A percentile compares a stretch with the other conserved stretches of the same genome.
Evolutionary conservation across 306 rosid genomes (phyloP).

Genomic region (Begonia masoniana): DNA sequence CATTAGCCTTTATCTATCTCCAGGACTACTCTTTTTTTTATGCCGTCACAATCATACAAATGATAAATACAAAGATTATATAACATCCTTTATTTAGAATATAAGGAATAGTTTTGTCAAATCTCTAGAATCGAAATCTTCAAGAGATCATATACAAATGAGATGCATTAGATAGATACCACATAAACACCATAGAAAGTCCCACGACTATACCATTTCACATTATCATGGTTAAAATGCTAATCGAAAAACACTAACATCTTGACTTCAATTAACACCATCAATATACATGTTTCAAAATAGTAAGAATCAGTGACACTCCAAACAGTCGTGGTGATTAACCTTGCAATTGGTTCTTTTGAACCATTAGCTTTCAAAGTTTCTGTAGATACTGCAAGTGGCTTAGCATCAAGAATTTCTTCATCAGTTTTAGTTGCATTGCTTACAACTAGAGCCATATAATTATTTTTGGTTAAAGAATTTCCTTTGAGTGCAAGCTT

Average conservation of each 20-base stretch:
- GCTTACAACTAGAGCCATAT: slow-evolving; percentile 30
- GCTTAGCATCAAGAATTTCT: slow-evolving; percentile 47
- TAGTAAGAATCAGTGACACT: background rate
- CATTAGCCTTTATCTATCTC: too few relatives aligned
- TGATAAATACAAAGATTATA: too few relatives aligned
- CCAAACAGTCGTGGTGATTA: slow-evolving; percentile 8
- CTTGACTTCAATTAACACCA: background rate
- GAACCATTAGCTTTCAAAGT: slow-evolving; percentile 28
- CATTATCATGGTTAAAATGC: background rate
- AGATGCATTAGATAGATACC: too few relatives aligned
- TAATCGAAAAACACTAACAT: background rate
- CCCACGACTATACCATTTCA: background rate
- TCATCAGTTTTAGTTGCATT: slow-evolving; percentile 30
- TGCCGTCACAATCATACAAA: too few relatives aligned
- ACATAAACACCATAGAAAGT: background rate
- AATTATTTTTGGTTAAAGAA: slow-evolving; percentile 32
- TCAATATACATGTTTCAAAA: slow-evolving; percentile 2
- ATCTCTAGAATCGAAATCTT: too few relatives aligned
- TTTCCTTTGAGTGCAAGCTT: slow-evolving; percentile 78
- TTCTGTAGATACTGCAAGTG: slow-evolving; percentile 35
- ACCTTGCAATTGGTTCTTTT: slow-evolving; percentile 74
- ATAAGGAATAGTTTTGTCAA: too few relatives aligned
- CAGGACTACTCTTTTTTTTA: too few relatives aligned
- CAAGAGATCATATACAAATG: too few relatives aligned
- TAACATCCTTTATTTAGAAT: too few relatives aligned